Evolutionary conservation across 768 basidiomycete species (phyloP).

Genomic region (Boletus vinaceobasis): DNA sequence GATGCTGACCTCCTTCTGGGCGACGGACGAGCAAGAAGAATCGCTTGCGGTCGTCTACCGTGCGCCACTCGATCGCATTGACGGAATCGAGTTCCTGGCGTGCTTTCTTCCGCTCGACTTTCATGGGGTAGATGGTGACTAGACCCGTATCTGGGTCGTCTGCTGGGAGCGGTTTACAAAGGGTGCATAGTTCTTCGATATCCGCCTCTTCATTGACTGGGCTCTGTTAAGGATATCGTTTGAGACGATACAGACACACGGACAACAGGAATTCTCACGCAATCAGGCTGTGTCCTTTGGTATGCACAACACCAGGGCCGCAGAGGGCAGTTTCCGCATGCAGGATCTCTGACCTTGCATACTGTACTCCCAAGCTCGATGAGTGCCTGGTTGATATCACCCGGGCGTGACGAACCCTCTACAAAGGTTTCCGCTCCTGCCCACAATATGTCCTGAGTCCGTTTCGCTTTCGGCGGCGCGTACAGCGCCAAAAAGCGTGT

Average conservation of each 20-base stretch:
- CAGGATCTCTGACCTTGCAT: constrained; percentile 81
- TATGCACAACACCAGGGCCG: constrained; percentile 68
- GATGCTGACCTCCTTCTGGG: constrained; percentile 70
- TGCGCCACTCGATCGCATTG: constrained; percentile 79
- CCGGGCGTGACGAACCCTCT: constrained; percentile 50
- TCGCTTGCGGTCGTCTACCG: constrained; percentile 37
- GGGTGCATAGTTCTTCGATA: constrained; percentile 72
- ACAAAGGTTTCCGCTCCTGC: constrained; percentile 70
- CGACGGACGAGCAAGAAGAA: constrained; percentile 77
- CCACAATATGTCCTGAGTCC: constrained; percentile 82
- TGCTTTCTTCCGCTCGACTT: constrained; percentile 73
- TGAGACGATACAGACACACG: not conserved
- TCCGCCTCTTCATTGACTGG: constrained; percentile 37
- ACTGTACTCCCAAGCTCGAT: constrained; percentile 95
- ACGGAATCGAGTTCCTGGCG: constrained; percentile 84
- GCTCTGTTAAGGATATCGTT: not conserved
- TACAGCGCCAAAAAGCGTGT: constrained; percentile 81
- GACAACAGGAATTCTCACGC: constrained; percentile 4
- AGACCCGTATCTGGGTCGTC: constrained; percentile 15
- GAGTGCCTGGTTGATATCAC: constrained; percentile 88
- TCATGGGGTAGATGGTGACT: constrained; percentile 88
- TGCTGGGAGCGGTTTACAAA: constrained; percentile 59
- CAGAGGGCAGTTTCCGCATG: constrained; percentile 72
- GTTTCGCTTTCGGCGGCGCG: constrained; percentile 76
- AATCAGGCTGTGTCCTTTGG: constrained; percentile 10